phyloP scores from a whole-genome alignment of 139 green algal species.

The Picochlorum sp. region DNA sequence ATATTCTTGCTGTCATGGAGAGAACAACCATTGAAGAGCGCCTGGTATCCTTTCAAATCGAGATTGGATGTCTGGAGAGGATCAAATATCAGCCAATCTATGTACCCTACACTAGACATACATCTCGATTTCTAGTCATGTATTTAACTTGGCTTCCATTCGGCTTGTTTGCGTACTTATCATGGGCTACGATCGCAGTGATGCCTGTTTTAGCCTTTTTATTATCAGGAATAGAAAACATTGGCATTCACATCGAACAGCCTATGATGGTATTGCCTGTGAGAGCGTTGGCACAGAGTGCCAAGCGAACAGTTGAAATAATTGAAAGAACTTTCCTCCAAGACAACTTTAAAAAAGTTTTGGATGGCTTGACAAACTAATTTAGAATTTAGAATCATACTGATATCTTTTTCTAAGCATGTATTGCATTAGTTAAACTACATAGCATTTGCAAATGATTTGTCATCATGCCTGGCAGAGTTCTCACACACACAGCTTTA shows the following conservation, averaged over 20 bases:
- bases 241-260: constrained; percentile 16
- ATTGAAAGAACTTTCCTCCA: constrained; percentile 7
- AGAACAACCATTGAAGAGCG: constrained; percentile 2
- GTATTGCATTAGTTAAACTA: constrained; percentile 31
- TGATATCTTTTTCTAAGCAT: too few relatives aligned
- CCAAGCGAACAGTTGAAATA: background rate
- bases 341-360: too few relatives aligned
- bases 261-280: constrained; percentile 14
- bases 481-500: too few relatives aligned
- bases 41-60: constrained; percentile 4
- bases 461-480: too few relatives aligned
- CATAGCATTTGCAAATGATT: constrained; percentile 15
- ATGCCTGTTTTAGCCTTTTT: constrained; percentile 4
- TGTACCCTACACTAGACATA: constrained; percentile 35
- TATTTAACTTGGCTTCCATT: constrained; percentile 61
- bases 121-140: constrained; percentile 56
- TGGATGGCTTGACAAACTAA: too few relatives aligned
- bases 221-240: constrained; percentile 21
- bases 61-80: constrained; percentile 9
- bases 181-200: constrained; percentile 4
- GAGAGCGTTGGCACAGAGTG: constrained; percentile 46
- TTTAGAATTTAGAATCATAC: too few relatives aligned
- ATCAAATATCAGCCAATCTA: constrained; percentile 9
- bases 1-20: constrained; percentile 13
- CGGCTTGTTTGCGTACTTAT: background rate